These are phyloP conservation scores for Leccinum imitatum DNA, from an alignment of 768 basidiomycete species.

Conservation along the genomic window DNA sequence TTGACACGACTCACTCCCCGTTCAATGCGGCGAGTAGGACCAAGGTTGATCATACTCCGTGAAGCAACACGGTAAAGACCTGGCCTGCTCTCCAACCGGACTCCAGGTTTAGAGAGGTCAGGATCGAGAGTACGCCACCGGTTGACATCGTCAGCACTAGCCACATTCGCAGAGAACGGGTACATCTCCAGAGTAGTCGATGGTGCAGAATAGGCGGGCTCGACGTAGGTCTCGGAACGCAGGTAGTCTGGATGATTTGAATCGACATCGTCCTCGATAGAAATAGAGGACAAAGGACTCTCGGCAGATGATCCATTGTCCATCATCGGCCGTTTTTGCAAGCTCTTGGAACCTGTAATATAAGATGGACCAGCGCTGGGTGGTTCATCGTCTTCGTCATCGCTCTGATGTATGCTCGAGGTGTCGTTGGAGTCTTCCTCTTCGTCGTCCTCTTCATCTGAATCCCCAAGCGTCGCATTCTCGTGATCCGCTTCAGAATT, in stretches of 20 bases:
- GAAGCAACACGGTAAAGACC: constrained; percentile 60
- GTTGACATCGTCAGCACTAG: constrained; percentile 5
- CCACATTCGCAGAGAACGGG: constrained; percentile 21
- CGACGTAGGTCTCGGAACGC: constrained; percentile 10
- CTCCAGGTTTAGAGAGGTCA: constrained; percentile 7
- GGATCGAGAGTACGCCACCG: constrained; percentile 1
- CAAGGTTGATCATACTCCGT: constrained; percentile 62
- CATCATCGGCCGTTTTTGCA: constrained; percentile 14
- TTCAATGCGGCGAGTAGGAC: constrained; percentile 32
- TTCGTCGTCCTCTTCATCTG: constrained; percentile 36
- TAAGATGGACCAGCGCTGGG: constrained; percentile 21
- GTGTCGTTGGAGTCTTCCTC: constrained; percentile 38
- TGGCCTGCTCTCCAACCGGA: constrained; percentile 31
- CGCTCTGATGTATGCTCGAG: constrained; percentile 36
- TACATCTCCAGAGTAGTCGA: constrained; percentile 10
- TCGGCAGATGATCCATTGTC: constrained; percentile 2
- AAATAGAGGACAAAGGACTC: constrained; percentile 5
- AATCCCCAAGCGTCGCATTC: constrained; percentile 21
- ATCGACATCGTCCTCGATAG: background rate
- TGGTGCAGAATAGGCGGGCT: constrained; percentile 5
- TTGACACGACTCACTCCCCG: constrained; percentile 18
- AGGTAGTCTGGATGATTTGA: constrained; percentile 4
- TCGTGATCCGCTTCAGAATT: constrained; percentile 27
- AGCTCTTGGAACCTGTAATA: constrained; percentile 1
- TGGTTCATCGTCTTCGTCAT: constrained; percentile 35